Conservation (phyloP, 1,284 basidiomycete genomes). For the Cryptococcus sp. region DNA sequence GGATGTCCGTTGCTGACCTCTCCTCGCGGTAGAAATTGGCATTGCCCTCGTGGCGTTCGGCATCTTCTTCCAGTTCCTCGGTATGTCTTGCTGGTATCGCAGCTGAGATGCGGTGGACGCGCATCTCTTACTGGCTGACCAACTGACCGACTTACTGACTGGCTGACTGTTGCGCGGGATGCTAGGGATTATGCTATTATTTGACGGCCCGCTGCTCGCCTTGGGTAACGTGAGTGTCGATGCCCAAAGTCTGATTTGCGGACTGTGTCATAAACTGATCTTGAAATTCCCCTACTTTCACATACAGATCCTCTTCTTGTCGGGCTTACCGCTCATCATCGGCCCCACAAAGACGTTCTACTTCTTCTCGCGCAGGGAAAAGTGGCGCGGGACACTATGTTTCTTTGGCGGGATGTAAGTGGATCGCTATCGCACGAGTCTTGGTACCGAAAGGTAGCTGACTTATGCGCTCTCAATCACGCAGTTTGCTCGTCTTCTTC, state of each 20-base stretch:
- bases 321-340: constrained; percentile 89
- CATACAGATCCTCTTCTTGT: constrained; percentile 81
- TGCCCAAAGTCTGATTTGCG: not conserved
- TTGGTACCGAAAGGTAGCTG: too few species aligned
- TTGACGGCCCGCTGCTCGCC: constrained; percentile 94
- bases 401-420: constrained; percentile 80
- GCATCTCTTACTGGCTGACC: not conserved
- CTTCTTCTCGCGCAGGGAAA: constrained; percentile 96
- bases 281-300: not conserved
- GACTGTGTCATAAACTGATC: not conserved
- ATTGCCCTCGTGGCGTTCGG: constrained; percentile 98
- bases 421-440: not conserved
- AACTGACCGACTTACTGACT: not conserved
- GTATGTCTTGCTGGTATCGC: constrained; percentile 25
- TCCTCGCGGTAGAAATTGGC: constrained; percentile 71
- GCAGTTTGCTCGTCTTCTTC: constrained; percentile 60
- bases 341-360: constrained; percentile 95
- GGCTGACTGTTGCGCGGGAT: not conserved
- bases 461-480: not conserved
- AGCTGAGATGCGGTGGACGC: too few species aligned
- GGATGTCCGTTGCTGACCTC: constrained; percentile 8
- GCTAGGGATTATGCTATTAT: constrained; percentile 82
- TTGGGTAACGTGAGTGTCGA: constrained; percentile 80
- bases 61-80: constrained; percentile 91
- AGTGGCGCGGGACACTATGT: constrained; percentile 88